phyloP scores from a whole-genome alignment of 2,329 filamentous ascomycete species.

The Colletotrichum horii region DNA sequence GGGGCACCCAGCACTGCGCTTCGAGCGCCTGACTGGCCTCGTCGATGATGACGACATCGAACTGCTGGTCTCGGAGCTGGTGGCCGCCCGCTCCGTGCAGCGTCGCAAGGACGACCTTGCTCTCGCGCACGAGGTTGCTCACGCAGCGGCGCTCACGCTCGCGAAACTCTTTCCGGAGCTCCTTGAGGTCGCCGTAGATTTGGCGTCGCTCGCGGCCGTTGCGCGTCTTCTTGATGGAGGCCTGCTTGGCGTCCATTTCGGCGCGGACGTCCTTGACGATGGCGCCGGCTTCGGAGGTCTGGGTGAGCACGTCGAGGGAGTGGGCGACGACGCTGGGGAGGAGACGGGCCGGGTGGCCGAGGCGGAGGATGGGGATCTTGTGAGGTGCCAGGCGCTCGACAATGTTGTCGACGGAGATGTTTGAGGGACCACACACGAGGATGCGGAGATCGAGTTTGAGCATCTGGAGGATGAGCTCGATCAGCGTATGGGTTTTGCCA shows the following conservation, averaged over 20 bases:
- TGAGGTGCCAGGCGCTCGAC: conserved; percentile 88
- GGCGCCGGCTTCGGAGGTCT: conserved; percentile 85
- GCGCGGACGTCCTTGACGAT: conserved; percentile 89
- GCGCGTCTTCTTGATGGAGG: conserved; percentile 85
- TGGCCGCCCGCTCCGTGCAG: conserved; percentile 89
- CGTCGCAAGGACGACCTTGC: conserved; percentile 89
- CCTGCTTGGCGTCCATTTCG: conserved; percentile 93
- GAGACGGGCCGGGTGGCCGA: conserved; percentile 91
- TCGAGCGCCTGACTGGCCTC: conserved; percentile 96
- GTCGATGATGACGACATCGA: conserved; percentile 95
- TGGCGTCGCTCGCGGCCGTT: conserved; percentile 78
- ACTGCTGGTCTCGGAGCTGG: conserved; percentile 79
- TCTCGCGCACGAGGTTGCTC: conserved; percentile 72
- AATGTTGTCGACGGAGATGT: conserved; percentile 98
- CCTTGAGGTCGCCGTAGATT: conserved; percentile 85
- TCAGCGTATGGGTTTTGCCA: conserved; percentile 94
- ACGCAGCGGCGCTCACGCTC: conserved; percentile 85
- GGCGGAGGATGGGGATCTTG: conserved; percentile 84
- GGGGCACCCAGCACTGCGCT: conserved; percentile 94
- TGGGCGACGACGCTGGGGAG: conserved; percentile 87
- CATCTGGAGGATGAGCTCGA: conserved; percentile 93
- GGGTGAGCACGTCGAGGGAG: conserved; percentile 88
- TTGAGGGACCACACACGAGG: conserved; percentile 94
- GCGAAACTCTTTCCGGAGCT: conserved; percentile 86
- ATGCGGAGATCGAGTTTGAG: conserved; percentile 75